Conservation (phyloP, 1,284 basidiomycete genomes). For the Naganishia cerealis region DNA sequence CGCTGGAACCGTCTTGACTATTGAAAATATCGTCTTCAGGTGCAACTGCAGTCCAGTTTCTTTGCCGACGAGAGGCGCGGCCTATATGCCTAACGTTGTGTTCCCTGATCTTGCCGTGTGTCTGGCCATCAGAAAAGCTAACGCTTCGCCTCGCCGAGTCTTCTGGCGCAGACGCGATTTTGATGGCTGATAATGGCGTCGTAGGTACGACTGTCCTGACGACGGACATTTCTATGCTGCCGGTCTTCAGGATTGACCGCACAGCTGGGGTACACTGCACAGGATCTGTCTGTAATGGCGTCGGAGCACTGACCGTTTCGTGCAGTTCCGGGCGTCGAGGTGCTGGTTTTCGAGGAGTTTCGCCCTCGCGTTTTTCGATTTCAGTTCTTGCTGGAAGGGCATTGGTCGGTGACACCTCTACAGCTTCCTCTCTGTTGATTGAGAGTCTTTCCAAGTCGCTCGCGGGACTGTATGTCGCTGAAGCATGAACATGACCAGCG, state of each 20-base stretch:
- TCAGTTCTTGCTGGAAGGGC: not conserved
- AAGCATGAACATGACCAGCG: not conserved
- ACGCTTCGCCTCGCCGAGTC: slow-evolving; percentile 70
- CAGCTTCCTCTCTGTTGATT: not conserved
- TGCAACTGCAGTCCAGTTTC: slow-evolving; percentile 32
- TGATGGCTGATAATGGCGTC: slow-evolving; percentile 24
- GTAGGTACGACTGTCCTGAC: not conserved
- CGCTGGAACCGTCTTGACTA: slow-evolving; percentile 42
- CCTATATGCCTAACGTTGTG: slow-evolving; percentile 28
- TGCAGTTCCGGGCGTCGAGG: slow-evolving; percentile 6
- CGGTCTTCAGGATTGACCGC: slow-evolving; percentile 21
- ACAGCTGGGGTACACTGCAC: slow-evolving; percentile 8
- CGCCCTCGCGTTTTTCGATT: not conserved
- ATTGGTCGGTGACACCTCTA: not conserved
- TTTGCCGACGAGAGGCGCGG: slow-evolving; percentile 22
- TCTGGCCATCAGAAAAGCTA: slow-evolving; percentile 88
- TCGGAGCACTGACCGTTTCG: slow-evolving; percentile 14
- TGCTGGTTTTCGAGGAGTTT: slow-evolving; percentile 7
- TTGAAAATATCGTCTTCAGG: slow-evolving; percentile 50
- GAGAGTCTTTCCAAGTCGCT: not conserved
- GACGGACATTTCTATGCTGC: slow-evolving; percentile 18
- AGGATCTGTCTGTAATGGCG: slow-evolving; percentile 19
- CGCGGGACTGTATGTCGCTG: not conserved
- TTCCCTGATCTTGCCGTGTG: slow-evolving; percentile 66
- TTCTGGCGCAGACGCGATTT: slow-evolving; percentile 24